Base-by-base conservation (phyloP, 1,139 yeast genomes). In the Nadsonia commutata region DNA sequence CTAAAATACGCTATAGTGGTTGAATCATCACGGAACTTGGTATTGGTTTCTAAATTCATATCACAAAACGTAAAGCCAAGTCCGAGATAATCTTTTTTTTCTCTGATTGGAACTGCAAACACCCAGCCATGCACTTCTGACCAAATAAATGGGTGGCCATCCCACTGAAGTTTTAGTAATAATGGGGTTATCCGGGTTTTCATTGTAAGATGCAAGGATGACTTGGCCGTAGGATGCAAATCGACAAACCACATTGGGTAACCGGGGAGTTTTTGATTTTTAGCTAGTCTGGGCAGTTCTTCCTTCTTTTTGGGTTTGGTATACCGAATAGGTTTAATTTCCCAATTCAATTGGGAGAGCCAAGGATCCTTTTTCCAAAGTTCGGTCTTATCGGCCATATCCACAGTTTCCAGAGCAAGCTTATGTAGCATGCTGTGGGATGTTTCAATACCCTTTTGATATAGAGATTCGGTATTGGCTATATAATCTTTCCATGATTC, bases 221-320 rank as follows among this genome's bases (percentile, higher is more conserved):
- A 61, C 1, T 60, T 55, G 18, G 67, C 66, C 4, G 71, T 64
- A 6, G 75, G 74, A 56, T 76, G 78, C 20, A 90, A 65, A 2
- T 78, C 80, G 48, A 83, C 74, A 59, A 84, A 93, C 99, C 99
- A 93, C 52, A 81, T 80, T 0, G 99, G 99, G 56, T 72, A 85
- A 0, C 96, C 97, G 0, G 95, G 93, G 43, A 85, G 57, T 55
- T 75, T 86, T 58, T 85, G 94, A 27, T 74, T 76, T 43, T 86
- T 84, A 20, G 58, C 59, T 3, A 53, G 57, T 16, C 62, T 48
- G 4, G 58, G 54, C 3, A 56, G 59, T 6, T 59, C 59, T n/a
- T 66, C 71, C 0, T 84, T 84, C n/a, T 66, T 67, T 3, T 94
- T 94, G 36, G 44, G 44, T 36, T 75, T 71, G 57, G 84, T 86